phyloP scores from a whole-genome alignment of 148 eudicot species.

The Polygonum aviculare region DNA sequence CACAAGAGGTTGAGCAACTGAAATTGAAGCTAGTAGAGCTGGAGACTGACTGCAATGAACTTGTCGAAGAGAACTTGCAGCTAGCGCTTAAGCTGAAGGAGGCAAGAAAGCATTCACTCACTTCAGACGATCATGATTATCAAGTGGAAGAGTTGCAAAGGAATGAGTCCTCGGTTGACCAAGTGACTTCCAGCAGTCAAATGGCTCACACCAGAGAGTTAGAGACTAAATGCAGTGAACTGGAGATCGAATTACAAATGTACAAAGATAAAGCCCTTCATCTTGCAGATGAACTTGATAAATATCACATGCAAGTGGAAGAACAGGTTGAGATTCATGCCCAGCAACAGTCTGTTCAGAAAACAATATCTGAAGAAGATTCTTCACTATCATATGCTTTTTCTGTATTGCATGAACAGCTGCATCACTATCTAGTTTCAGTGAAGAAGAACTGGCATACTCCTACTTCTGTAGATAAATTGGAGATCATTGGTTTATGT shows the following conservation, averaged over 20 bases:
- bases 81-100: conserved; percentile 73
- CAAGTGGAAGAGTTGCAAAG: conserved; percentile 22
- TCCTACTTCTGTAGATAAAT: conserved; percentile 14
- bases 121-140: conserved; percentile 21
- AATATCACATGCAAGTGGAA: conserved; percentile 19
- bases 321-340: conserved; percentile 23
- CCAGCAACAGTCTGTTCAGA: conserved; percentile 11
- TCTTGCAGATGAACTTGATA: conserved; percentile 31
- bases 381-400: conserved; percentile 15
- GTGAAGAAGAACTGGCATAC: conserved; percentile 30
- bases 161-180: conserved; percentile 22
- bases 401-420: conserved; percentile 30
- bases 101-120: conserved; percentile 11
- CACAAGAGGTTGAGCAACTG: conserved; percentile 36
- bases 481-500: conserved; percentile 12
- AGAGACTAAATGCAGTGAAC: conserved; percentile 19
- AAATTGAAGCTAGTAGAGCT: conserved; percentile 54
- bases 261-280: conserved; percentile 21
- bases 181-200: conserved; percentile 12
- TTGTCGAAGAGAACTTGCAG: conserved; percentile 68
- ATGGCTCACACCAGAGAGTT: conserved; percentile 19
- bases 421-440: conserved; percentile 26
- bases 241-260: conserved; percentile 26
- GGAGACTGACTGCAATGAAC: conserved; percentile 70
- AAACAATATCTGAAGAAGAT: conserved; percentile 7